Evolutionary conservation across 495 filamentous ascomycete genomes (phyloP).

Genomic region (Penicillium chermesinum): DNA sequence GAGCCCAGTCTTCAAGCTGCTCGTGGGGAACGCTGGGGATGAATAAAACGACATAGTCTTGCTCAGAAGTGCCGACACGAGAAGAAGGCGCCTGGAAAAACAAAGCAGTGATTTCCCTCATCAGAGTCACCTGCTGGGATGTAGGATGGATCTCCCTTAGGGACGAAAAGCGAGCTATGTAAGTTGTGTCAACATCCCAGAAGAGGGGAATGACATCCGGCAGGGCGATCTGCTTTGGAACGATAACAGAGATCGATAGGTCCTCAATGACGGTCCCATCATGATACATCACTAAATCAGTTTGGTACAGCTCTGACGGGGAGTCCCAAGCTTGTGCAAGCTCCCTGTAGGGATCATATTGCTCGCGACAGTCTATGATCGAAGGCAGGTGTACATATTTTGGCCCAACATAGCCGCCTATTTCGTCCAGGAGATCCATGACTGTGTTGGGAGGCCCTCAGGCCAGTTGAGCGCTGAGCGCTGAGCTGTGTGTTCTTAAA

Average conservation of each 20-base stretch:
- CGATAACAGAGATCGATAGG: constrained; percentile 40
- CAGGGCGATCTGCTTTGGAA: constrained; percentile 40
- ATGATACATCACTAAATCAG: constrained; percentile 23
- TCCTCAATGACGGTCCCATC: constrained; percentile 24
- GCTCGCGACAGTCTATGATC: constrained; percentile 46
- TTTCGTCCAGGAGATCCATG: too few relatives aligned
- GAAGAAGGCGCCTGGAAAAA: constrained; percentile 47
- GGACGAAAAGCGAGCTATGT: constrained; percentile 32
- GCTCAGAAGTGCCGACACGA: constrained; percentile 24
- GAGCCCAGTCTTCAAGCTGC: constrained; percentile 22
- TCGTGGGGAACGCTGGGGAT: constrained; percentile 18
- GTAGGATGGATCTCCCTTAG: constrained; percentile 14
- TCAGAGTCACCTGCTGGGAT: constrained; percentile 12
- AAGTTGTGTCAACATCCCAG: constrained; percentile 43
- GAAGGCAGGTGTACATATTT: constrained; percentile 6
- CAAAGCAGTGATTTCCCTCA: constrained; percentile 42
- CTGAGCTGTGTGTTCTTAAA: too few relatives aligned
- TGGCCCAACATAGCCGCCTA: not conserved
- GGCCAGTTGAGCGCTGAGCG: too few relatives aligned
- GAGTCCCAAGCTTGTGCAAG: constrained; percentile 52
- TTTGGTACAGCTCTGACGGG: constrained; percentile 31
- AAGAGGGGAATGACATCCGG: constrained; percentile 43
- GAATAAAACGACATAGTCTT: constrained; percentile 42
- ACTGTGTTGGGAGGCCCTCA: too few relatives aligned
- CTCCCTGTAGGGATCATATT: constrained; percentile 61